phyloP scores from a whole-genome alignment of 169 alveolate species.

The Babesia caballi region DNA sequence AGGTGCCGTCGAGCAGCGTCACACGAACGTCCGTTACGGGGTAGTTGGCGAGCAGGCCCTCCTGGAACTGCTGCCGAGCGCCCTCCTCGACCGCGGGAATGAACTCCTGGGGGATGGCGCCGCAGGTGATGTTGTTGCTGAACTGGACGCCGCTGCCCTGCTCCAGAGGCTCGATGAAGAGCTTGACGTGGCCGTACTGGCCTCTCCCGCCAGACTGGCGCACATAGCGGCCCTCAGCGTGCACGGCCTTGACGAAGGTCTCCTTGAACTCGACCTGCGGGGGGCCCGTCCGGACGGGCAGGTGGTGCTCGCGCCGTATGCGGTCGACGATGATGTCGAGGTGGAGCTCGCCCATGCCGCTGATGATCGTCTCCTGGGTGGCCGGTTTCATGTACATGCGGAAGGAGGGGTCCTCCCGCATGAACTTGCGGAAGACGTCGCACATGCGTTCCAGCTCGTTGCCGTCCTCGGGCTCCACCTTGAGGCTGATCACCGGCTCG shows the following conservation, averaged over 20 bases:
- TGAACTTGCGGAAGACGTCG: conserved; percentile 74
- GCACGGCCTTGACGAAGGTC: conserved; percentile 70
- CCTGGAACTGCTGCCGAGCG: conserved; percentile 71
- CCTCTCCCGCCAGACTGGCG: conserved; percentile 87
- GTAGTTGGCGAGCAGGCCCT: conserved; percentile 79
- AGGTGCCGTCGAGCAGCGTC: conserved; percentile 82
- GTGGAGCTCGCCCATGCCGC: conserved; percentile 95
- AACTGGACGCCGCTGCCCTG: conserved; percentile 78
- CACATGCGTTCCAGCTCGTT: conserved; percentile 77
- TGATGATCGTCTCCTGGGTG: conserved; percentile 80
- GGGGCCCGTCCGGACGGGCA: conserved; percentile 83
- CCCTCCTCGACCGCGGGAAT: conserved; percentile 82
- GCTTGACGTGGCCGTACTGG: conserved; percentile 83
- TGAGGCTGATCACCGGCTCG: conserved; percentile 80
- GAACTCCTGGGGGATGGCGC: conserved; percentile 81
- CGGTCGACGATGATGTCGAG: conserved; percentile 91
- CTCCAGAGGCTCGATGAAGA: conserved; percentile 79
- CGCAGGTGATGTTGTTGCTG: conserved; percentile 79
- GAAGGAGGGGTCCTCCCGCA: conserved; percentile 81
- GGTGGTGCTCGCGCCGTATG: conserved; percentile 85
- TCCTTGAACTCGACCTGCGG: conserved; percentile 91
- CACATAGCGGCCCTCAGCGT: conserved; percentile 75
- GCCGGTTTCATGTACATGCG: conserved; percentile 77
- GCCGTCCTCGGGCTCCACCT: conserved; percentile 66
- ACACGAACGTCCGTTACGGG: conserved; percentile 80